Base-by-base conservation (phyloP, 2,329 filamentous ascomycete species). In the Thermothelomyces thermophilus region DNA sequence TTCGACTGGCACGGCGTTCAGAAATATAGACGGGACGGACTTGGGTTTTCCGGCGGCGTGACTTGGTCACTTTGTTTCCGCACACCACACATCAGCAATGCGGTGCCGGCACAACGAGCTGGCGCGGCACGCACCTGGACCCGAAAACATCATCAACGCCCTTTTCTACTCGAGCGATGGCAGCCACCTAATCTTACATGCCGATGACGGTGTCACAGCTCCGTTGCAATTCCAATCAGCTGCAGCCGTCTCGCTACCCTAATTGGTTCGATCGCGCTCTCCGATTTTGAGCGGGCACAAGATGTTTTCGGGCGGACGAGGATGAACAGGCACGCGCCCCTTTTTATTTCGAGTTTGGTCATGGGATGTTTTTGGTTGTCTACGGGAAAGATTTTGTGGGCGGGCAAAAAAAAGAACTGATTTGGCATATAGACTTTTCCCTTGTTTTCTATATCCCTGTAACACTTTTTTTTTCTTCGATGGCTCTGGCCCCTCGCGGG, bases 381-480 rank as follows among this genome's bases (percentile, higher is more conserved):
- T 49, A 51, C 49, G 54, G 57, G 46, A 52, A 60, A 58, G 54
- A 58, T 36, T 45, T 48, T 54, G 57, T 43, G 48, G 55, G 60
- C 16, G 46, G 55, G 46, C 22, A 46, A 53, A 56, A 56, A 58
- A 44, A 56, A 54, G 55, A 46, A 45, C 56, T 55, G 53, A n/a
- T 47, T 55, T 51, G 20, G 59, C 59, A 62, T 62, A 62, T 62
- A 62, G 60, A 62, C 49, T 51, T 54, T 56, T 51, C 53, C n/a
- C 34, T 44, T 50, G 19, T 47, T 47, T 55, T 54, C 42, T 36
- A 26, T 22, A 35, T 6, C 41, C 49, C 26, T 53, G 45, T 51
- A 51, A 19, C 43, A 39, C 45, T 48, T 42, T 51, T 42, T 48
- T n/a, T 51, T 57, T 55, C 47, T 49, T 37, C 3, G 47, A 41